Evolutionary conservation across 441 rosid genomes (phyloP).

Genomic region (Syzygium malaccense): DNA sequence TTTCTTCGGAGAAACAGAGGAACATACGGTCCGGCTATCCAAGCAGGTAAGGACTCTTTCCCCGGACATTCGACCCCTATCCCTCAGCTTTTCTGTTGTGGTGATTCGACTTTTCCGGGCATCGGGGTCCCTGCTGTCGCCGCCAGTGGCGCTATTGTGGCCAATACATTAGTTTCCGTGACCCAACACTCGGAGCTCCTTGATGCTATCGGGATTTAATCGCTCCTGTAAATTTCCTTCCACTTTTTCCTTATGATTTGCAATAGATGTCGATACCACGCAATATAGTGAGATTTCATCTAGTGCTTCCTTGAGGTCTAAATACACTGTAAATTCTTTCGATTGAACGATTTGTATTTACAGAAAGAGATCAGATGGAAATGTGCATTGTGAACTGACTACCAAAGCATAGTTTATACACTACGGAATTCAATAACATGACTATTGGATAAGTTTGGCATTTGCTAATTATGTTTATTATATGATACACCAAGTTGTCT

Average conservation of each 20-base stretch:
- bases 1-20: constrained; percentile 80
- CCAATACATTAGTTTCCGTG: constrained; percentile 35
- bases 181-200: constrained; percentile 32
- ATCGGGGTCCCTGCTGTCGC: constrained; percentile 95
- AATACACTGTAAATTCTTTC: neutral
- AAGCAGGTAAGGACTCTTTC: constrained; percentile 73
- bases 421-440: neutral
- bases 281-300: neutral
- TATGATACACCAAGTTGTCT: too few species aligned
- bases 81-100: constrained; percentile 74
- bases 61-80: constrained; percentile 87
- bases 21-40: constrained; percentile 78
- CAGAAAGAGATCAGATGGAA: neutral
- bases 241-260: neutral
- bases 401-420: neutral
- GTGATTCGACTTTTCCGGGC: constrained; percentile 93
- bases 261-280: accelerated
- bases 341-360: neutral
- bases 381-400: neutral
- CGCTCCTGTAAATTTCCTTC: neutral
- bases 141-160: constrained; percentile 78
- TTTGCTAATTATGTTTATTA: neutral
- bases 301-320: neutral
- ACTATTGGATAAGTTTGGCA: neutral
- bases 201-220: constrained; percentile 29